These are phyloP conservation scores for Pseudogymnoascus sp. DNA, from an alignment of 2,329 filamentous ascomycete genomes.

Conservation along the genomic window DNA sequence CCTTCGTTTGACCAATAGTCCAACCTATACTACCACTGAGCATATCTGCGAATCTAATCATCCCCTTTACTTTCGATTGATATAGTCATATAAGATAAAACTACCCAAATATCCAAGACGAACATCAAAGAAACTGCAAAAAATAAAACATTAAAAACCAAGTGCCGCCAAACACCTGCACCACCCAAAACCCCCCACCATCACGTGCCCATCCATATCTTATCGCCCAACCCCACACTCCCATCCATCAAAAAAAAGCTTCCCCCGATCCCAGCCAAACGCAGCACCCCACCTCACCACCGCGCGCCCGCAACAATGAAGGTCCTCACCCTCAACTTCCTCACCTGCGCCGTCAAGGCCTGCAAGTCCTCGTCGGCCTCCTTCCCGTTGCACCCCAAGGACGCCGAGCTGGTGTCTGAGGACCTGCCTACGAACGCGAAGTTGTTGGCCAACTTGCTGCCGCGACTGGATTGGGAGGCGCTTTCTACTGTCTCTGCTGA, in stretches of 20 bases:
- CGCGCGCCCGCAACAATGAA: slow-evolving; percentile 57
- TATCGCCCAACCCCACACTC: slow-evolving; percentile 6
- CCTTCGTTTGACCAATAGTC: background rate
- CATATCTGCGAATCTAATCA: background rate
- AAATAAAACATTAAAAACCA: too few species aligned
- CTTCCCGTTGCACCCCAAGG: slow-evolving; percentile 86
- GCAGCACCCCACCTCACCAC: background rate
- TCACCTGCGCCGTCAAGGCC: slow-evolving; percentile 90
- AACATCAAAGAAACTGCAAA: background rate
- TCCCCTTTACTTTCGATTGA: background rate
- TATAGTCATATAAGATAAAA: background rate
- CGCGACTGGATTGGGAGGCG: slow-evolving; percentile 81
- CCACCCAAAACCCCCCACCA: background rate
- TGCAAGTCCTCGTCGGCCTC: slow-evolving; percentile 76
- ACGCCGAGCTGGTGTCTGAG: slow-evolving; percentile 80
- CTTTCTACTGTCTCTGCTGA: slow-evolving; percentile 68
- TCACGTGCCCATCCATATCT: background rate
- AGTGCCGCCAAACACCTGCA: too few species aligned
- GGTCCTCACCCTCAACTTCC: slow-evolving; percentile 88
- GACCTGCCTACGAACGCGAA: slow-evolving; percentile 73
- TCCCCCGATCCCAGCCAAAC: background rate
- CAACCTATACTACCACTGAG: background rate
- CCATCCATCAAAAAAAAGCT: slow-evolving; percentile 1
- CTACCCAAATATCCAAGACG: background rate
- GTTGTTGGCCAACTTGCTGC: slow-evolving; percentile 77